phyloP scores from a whole-genome alignment of 2,329 filamentous ascomycete genomes.

The Cladophialophora immunda region DNA sequence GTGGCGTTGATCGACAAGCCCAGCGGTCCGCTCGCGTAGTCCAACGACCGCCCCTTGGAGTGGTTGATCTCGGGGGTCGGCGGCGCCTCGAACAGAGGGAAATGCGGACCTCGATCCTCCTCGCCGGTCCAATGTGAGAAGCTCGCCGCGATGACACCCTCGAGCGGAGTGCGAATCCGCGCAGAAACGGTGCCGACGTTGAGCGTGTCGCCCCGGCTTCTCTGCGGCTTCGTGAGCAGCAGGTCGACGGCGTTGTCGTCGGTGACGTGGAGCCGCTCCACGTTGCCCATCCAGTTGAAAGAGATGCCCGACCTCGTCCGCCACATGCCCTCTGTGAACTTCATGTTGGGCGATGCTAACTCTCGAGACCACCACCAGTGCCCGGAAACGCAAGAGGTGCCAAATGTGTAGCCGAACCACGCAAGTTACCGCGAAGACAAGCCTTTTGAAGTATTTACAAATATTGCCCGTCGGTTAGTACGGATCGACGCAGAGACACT shows the following conservation, averaged over 20 bases:
- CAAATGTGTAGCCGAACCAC: too few relatives aligned
- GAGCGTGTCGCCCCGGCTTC: conserved; percentile 50
- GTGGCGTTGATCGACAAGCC: conserved; percentile 46
- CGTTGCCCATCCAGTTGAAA: conserved; percentile 54
- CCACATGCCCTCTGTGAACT: conserved; percentile 55
- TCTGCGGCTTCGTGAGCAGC: conserved; percentile 50
- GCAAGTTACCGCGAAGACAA: too few relatives aligned
- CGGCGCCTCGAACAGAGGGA: conserved; percentile 35
- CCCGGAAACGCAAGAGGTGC: too few relatives aligned
- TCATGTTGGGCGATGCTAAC: conserved; percentile 42
- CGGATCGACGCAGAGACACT: too few relatives aligned
- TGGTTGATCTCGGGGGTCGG: conserved; percentile 45
- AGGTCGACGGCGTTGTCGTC: conserved; percentile 44
- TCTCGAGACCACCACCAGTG: too few relatives aligned
- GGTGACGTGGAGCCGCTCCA: conserved; percentile 46
- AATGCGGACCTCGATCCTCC: conserved; percentile 20
- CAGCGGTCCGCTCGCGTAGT: conserved; percentile 47
- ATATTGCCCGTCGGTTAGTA: too few relatives aligned
- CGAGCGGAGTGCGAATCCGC: conserved; percentile 13
- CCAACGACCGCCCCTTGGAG: conserved; percentile 42
- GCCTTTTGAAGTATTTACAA: too few relatives aligned
- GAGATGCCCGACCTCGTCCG: conserved; percentile 41
- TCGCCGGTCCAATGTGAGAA: conserved; percentile 28
- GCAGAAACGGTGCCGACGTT: conserved; percentile 21
- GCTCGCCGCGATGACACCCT: conserved; percentile 16